Percentiles rank a stretch among this genome's conserved stretches.
Conservation (phyloP, 805 yeast species). For the Blastobotrys parvus region DNA sequence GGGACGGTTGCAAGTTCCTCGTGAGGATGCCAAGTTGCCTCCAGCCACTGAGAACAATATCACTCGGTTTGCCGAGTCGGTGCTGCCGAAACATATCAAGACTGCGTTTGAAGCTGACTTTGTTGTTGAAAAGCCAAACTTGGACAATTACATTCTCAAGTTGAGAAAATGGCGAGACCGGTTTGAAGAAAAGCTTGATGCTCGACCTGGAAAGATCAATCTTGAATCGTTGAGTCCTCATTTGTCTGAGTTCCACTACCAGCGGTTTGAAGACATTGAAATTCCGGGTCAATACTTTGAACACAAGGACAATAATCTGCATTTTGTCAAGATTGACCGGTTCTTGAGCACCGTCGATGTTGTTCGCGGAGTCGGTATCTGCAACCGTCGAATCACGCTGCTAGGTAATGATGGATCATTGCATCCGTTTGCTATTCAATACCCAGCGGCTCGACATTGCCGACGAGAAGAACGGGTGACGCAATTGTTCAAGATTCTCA, state of each 20-base stretch:
- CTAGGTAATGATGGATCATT: slow-evolving; percentile 90
- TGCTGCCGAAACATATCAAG: slow-evolving; percentile 78
- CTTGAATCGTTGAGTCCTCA: slow-evolving; percentile 91
- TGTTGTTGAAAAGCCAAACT: slow-evolving; percentile 75
- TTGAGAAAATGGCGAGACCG: slow-evolving; percentile 89
- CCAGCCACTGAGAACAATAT: slow-evolving; percentile 86
- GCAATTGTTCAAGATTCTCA: slow-evolving; percentile 84
- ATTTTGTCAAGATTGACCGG: slow-evolving; percentile 87
- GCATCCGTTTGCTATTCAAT: slow-evolving; percentile 92
- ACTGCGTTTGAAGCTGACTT: slow-evolving; percentile 90
- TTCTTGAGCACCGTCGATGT: slow-evolving; percentile 84
- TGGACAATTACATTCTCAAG: slow-evolving; percentile 77
- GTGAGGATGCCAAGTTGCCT: slow-evolving; percentile 82
- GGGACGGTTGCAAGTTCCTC: slow-evolving; percentile 77
- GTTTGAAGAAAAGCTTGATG: slow-evolving; percentile 82
- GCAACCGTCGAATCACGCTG: slow-evolving; percentile 80
- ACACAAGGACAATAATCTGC: slow-evolving; percentile 81
- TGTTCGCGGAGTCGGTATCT: slow-evolving; percentile 82
- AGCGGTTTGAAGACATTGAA: slow-evolving; percentile 94
- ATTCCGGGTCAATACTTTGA: slow-evolving; percentile 93
- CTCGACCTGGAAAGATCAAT: slow-evolving; percentile 70
- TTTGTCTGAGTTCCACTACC: slow-evolving; percentile 94
- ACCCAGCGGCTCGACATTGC: slow-evolving; percentile 95
- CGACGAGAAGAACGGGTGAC: slow-evolving; percentile 92
- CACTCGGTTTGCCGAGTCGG: slow-evolving; percentile 84